Base-by-base conservation (phyloP, 768 basidiomycete species). In the Cyclocybe aegerita region DNA sequence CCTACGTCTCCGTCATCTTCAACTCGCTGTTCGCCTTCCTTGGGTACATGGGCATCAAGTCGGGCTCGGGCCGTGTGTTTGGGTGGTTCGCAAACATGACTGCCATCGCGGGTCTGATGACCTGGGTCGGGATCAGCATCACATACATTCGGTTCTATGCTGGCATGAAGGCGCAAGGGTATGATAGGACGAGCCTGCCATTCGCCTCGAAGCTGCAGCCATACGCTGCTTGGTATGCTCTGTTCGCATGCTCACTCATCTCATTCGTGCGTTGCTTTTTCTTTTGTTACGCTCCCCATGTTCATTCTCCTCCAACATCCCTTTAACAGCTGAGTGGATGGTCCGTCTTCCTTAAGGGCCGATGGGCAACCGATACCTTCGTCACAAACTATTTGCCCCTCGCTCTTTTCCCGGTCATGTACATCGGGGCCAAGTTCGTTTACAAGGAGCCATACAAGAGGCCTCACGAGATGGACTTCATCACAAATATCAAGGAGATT, bases 121-220 rank as follows among this genome's bases (percentile, higher is more conserved):
- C 88, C 4, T 93, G 91, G 91, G 83, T 83, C 52, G 86, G 83
- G 45, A 93, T 93, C 63, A 77, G 72, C 47, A 34, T 91, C 46
- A 87, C 86, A 10, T 92, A 90, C 63, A 55, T 90, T 47, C 86
- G 94, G 42, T 98, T 97, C 78, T 78, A 92, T 66, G 66, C 76
- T n/a, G 96, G 93, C 50, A 62, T 88, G 71, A 85, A 86, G 64
- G 81, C 63, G 2, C 96, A 98, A 64, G 90, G 90, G 9, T 80
- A 86, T 60, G 78, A 88, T 61, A 79, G 95, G 40, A 69, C 47
- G 10, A 77, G 69, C 4, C 76, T 98, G 4, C 94, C 95, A 0
- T 98, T 82, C 68, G 62, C 68, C 7, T 82, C 85, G 11, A 68
- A 60, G 11, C 48, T 94, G 7, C 87, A 92, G 60, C 90, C 90